Evolutionary conservation across 2,329 filamentous ascomycete species (phyloP).

Genomic region (Harringtonia aguacate): DNA sequence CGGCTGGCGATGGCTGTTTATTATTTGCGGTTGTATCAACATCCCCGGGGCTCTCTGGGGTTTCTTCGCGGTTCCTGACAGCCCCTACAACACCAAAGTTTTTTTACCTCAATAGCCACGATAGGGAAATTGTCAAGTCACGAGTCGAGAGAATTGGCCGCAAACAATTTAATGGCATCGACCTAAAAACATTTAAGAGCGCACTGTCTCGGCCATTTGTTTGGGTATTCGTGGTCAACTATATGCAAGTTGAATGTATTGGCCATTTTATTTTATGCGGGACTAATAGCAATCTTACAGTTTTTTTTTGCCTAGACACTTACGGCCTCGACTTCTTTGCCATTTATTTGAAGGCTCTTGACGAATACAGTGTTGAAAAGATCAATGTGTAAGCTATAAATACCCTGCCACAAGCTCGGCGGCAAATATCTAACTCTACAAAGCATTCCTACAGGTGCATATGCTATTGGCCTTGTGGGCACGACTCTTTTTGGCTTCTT

Average conservation of each 20-base stretch:
- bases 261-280: not conserved
- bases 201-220: not conserved
- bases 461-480: slow-evolving; percentile 1
- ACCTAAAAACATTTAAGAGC: slow-evolving; percentile 11
- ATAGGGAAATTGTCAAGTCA: not conserved
- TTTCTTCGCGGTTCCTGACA: slow-evolving; percentile 13
- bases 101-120: not conserved
- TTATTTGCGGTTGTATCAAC: not conserved
- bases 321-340: not conserved
- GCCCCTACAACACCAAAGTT: slow-evolving; percentile 14
- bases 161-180: slow-evolving; percentile 9
- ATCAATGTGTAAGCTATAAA: not conserved
- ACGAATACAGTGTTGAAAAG: not conserved
- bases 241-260: not conserved
- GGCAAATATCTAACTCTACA: not conserved
- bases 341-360: slow-evolving; percentile 2
- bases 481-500: not conserved
- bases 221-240: slow-evolving; percentile 1
- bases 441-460: not conserved
- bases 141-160: slow-evolving; percentile 1
- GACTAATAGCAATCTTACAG: not conserved
- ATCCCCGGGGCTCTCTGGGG: not conserved
- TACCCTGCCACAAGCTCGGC: not conserved
- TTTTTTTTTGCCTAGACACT: slow-evolving; percentile 1
- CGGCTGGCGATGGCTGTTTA: slow-evolving; percentile 6